Conservation (phyloP, 305 asterid genomes). For the Rubia tinctorum region DNA sequence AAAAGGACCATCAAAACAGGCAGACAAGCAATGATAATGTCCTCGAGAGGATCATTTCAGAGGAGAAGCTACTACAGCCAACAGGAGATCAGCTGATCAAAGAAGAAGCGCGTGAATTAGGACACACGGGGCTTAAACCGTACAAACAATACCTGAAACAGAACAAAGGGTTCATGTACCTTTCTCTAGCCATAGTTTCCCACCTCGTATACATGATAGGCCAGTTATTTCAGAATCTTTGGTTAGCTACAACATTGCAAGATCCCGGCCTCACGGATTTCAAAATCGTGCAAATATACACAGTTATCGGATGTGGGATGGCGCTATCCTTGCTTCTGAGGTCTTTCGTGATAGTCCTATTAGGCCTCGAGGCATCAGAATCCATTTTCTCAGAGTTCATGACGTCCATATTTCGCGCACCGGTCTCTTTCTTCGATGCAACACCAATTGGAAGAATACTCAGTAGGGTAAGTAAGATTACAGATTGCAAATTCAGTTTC, state of each 20-base stretch:
- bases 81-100: conserved; percentile 74
- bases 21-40: conserved; percentile 22
- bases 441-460: conserved; percentile 38
- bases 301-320: conserved; percentile 54
- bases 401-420: conserved; percentile 45
- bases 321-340: conserved; percentile 50
- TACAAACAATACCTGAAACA: conserved; percentile 64
- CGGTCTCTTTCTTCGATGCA: conserved; percentile 36
- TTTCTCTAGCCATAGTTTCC: conserved; percentile 44
- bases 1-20: conserved; percentile 39
- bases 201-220: conserved; percentile 54
- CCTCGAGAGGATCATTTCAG: conserved; percentile 19
- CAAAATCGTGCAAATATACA: conserved; percentile 62
- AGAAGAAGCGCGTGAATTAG: conserved; percentile 80
- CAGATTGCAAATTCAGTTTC: background rate
- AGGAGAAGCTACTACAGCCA: conserved; percentile 31
- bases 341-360: conserved; percentile 47
- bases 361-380: conserved; percentile 72
- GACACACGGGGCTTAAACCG: conserved; percentile 85
- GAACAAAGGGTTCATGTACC: conserved; percentile 63
- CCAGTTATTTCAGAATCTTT: conserved; percentile 64
- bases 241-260: conserved; percentile 97
- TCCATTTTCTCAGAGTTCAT: conserved; percentile 62
- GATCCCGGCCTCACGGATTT: conserved; percentile 42
- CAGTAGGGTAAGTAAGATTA: conserved; percentile 32